Base-by-base conservation (phyloP, 2,329 filamentous ascomycete species). In the Amauroascus niger region DNA sequence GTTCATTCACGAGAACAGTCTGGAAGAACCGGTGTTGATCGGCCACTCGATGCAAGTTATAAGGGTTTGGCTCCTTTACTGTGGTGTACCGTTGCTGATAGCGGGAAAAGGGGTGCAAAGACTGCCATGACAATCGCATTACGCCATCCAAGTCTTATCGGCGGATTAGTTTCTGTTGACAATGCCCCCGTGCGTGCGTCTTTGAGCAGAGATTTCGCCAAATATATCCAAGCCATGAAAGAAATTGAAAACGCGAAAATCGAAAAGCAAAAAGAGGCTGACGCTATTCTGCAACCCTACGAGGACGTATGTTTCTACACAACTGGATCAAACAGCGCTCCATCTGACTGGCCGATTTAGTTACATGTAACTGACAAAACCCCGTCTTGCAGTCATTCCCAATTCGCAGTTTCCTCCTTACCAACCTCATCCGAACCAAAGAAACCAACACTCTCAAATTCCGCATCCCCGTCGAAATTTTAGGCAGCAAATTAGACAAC, bases 361-460 rank as follows among this genome's bases (percentile, higher is more conserved):
- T 22, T 11, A 26, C 18, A n/a, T 7, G 7, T 30, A 16, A n/a
- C 41, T 45, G 24, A 45, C 39, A 20, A n/a, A 18, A 11, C 2
- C 26, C n/a, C 37, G 4, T n/a, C 20, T 24, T 43, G 18, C 45
- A 82, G 75, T 81, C 84, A 13, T 69, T 94, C 3, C 74, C 83
- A 0, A 84, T 98, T 60, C 84, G 93, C 1, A 90, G 96, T 65
- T 98, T 97, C 68, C 79, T 98, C 14, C 79, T 98, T 0, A 88
- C 87, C 9, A 98, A 97, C 66, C 75, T 97, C 37, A 70, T 85
- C 60, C 80, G 83, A 4, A 63, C 69, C 2, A 64, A 68, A 16
- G 71, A 76, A 2, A 71, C 76, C 49, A 74, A 78, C 50, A 74
- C 74, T 1, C 79, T 86, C 62, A 83, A 80, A 61, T 96, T 93